phyloP scores from a whole-genome alignment of 2,329 filamentous ascomycete genomes.

The Microcera coccophila region DNA sequence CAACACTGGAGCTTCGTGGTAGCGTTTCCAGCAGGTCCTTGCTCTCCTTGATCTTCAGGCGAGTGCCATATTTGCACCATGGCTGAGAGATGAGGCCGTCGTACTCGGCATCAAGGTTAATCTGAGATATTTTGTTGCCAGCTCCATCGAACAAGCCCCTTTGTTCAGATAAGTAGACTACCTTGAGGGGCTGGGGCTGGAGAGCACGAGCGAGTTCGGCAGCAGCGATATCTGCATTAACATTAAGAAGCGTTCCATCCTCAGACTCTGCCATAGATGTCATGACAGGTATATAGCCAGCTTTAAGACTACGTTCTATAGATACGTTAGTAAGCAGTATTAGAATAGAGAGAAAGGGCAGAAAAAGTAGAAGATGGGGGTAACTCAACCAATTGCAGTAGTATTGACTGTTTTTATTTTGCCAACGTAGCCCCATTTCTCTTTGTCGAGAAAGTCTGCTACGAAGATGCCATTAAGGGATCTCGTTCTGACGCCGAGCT shows the following conservation, averaged over 20 bases:
- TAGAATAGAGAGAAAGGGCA: too few species aligned
- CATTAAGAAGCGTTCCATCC: conserved; percentile 90
- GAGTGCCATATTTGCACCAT: conserved; percentile 93
- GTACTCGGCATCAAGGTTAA: conserved; percentile 96
- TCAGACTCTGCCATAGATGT: conserved; percentile 94
- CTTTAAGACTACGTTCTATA: conserved; percentile 86
- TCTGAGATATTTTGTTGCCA: conserved; percentile 90
- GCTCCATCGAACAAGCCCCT: conserved; percentile 92
- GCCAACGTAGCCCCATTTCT: conserved; percentile 62
- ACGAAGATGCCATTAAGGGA: conserved; percentile 89
- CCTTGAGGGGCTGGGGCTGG: conserved; percentile 90
- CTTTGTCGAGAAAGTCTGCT: conserved; percentile 92
- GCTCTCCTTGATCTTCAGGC: conserved; percentile 93
- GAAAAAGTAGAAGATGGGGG: background rate
- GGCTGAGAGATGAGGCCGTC: conserved; percentile 87
- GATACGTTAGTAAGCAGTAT: conserved; percentile 54
- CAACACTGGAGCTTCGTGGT: conserved; percentile 69
- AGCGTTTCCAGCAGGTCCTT: conserved; percentile 80
- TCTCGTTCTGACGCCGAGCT: conserved; percentile 81
- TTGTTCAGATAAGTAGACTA: conserved; percentile 98
- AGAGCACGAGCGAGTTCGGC: conserved; percentile 84
- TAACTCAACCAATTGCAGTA: background rate
- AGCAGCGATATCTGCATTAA: conserved; percentile 95
- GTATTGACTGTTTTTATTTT: conserved; percentile 91
- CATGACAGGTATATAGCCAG: conserved; percentile 86